Conservation (phyloP, 164 flowering plant species). For the Annona cherimola region DNA sequence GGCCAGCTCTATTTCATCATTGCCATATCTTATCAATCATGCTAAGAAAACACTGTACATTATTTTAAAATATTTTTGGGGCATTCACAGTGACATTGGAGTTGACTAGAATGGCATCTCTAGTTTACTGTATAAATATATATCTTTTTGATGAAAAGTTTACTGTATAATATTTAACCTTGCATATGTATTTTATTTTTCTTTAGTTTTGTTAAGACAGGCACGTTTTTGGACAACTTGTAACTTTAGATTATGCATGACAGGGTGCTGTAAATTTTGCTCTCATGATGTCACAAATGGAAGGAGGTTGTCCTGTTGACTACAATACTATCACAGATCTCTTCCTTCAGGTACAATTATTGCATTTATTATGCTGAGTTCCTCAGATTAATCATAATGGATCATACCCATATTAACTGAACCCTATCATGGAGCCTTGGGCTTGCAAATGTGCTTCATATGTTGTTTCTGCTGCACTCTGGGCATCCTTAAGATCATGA, state of each 20-base stretch:
- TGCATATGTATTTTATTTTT: neutral
- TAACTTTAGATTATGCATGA: conserved; percentile 9
- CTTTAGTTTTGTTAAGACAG: neutral
- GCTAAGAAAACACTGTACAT: no score
- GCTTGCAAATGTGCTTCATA: neutral
- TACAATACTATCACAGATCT: conserved; percentile 98
- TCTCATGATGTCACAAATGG: conserved; percentile 99
- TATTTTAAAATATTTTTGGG: no score
- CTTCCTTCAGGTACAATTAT: conserved; percentile 76
- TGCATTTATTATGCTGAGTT: neutral
- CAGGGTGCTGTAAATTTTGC: conserved; percentile 99
- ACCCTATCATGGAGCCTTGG: neutral
- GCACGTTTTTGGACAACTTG: neutral
- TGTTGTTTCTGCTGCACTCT: neutral
- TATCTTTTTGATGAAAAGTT: neutral
- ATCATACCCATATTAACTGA: neutral
- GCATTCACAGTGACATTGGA: no score
- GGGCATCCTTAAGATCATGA: neutral
- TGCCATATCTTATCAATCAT: no score
- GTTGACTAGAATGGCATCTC: no score
- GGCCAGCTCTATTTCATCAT: no score
- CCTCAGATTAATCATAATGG: neutral
- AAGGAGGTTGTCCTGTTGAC: conserved; percentile 98
- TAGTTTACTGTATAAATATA: no score
- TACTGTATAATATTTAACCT: neutral